Evolutionary conservation across 2,329 filamentous ascomycete genomes (phyloP).

Genomic region (Sarocladium strictum): DNA sequence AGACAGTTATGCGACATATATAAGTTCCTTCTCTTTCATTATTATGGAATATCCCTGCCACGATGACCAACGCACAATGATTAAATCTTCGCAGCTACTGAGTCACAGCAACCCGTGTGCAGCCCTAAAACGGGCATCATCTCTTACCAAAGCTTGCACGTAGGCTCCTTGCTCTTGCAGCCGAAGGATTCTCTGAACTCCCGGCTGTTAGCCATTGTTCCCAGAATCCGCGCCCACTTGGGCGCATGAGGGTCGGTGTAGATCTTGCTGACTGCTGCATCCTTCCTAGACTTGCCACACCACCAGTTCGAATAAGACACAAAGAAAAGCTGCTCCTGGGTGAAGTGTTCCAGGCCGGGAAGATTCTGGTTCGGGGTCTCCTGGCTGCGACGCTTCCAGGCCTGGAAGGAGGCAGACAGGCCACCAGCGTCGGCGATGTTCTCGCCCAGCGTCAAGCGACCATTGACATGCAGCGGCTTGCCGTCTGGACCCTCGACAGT

Average conservation of each 20-base stretch:
- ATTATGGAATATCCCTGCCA: too few species aligned
- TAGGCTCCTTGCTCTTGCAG: slow-evolving; percentile 59
- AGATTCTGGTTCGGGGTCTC: slow-evolving; percentile 46
- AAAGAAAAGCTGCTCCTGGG: slow-evolving; percentile 65
- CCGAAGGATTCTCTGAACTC: slow-evolving; percentile 63
- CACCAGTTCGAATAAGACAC: slow-evolving; percentile 58
- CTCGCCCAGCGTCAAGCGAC: slow-evolving; percentile 58
- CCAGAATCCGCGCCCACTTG: slow-evolving; percentile 52
- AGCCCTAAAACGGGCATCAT: too few species aligned
- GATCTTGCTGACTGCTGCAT: slow-evolving; percentile 49
- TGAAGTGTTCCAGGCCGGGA: slow-evolving; percentile 56
- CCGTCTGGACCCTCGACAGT: slow-evolving; percentile 50
- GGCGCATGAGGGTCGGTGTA: slow-evolving; percentile 63
- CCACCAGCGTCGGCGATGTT: slow-evolving; percentile 69
- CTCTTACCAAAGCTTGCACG: slow-evolving; percentile 68
- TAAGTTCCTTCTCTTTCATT: too few species aligned
- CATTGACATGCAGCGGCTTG: slow-evolving; percentile 55
- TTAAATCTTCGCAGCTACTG: too few species aligned
- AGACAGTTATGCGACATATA: too few species aligned
- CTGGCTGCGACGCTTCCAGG: slow-evolving; percentile 56
- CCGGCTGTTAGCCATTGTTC: slow-evolving; percentile 60
- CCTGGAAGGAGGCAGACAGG: slow-evolving; percentile 54
- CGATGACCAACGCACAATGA: too few species aligned
- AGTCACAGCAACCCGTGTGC: too few species aligned
- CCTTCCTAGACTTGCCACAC: slow-evolving; percentile 59